Evolutionary conservation across 805 yeast species (phyloP).

Genomic region (Blastobotrys mokoenaii): DNA sequence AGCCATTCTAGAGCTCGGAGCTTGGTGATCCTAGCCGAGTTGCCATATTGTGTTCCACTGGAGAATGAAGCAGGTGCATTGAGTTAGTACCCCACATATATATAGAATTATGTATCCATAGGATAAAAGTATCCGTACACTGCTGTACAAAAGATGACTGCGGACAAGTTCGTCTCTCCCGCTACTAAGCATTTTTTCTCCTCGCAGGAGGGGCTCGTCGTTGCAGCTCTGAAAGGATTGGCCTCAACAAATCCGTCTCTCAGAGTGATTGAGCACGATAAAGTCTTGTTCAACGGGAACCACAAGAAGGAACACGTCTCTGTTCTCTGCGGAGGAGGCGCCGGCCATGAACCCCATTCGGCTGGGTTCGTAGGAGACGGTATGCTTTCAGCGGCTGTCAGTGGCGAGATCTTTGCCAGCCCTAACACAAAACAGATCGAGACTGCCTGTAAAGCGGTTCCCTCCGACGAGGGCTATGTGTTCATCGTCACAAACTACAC

Average conservation of each 20-base stretch:
- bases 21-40: too few species aligned
- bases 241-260: constrained; percentile 33
- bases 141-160: too few species aligned
- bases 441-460: constrained; percentile 54
- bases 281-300: constrained; percentile 30
- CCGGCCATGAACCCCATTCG: constrained; percentile 92
- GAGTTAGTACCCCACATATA: too few species aligned
- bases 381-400: constrained; percentile 72
- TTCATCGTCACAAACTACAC: constrained; percentile 84
- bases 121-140: too few species aligned
- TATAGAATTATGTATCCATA: too few species aligned
- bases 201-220: constrained; percentile 30
- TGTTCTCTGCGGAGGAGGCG: constrained; percentile 83
- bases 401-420: constrained; percentile 83
- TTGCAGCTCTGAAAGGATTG: constrained; percentile 33
- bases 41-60: too few species aligned
- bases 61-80: too few species aligned
- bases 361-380: constrained; percentile 88
- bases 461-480: constrained; percentile 52
- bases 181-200: constrained; percentile 39
- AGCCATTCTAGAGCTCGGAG: too few species aligned
- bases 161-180: neutral
- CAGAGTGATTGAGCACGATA: constrained; percentile 32
- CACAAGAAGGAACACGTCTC: constrained; percentile 45
- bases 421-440: constrained; percentile 80